These are phyloP conservation scores for Miscanthus sacchariflorus DNA, from an alignment of 202 grass and related monocot genomes.

Conservation along the genomic window DNA sequence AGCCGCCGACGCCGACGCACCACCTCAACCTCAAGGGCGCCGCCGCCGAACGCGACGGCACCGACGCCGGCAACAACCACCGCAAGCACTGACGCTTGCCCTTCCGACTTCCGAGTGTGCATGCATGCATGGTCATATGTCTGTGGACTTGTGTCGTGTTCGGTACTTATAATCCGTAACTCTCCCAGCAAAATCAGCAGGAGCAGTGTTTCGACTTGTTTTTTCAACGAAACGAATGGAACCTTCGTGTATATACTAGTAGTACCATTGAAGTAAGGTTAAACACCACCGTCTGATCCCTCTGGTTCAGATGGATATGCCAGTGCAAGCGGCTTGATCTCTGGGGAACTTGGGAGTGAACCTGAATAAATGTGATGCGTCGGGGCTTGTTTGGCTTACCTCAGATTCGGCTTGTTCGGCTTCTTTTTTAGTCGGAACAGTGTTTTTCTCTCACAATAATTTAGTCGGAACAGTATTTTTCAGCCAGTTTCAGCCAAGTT, in stretches of 20 bases:
- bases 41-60: neutral
- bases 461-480: no score
- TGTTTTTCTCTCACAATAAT: no score
- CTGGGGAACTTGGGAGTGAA: slow-evolving; percentile 4
- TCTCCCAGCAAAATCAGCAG: no score
- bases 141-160: neutral
- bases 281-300: slow-evolving; percentile 32
- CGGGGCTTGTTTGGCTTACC: no score
- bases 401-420: no score
- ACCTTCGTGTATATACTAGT: neutral
- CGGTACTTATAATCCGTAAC: no score
- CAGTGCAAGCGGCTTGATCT: slow-evolving; percentile 14
- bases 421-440: no score
- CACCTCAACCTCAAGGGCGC: neutral
- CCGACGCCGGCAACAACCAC: slow-evolving; percentile 24
- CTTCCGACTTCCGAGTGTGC: neutral
- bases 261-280: neutral
- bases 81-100: slow-evolving; percentile 31
- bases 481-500: no score
- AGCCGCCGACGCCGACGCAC: neutral
- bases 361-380: slow-evolving; percentile 32
- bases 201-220: no score
- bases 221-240: no score
- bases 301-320: slow-evolving; percentile 42
- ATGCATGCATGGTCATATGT: neutral